Percentiles rank a stretch among this genome's conserved stretches.
These are phyloP conservation scores for Brassica balearica DNA, from an alignment of 441 rosid genomes.

Conservation along the genomic window DNA sequence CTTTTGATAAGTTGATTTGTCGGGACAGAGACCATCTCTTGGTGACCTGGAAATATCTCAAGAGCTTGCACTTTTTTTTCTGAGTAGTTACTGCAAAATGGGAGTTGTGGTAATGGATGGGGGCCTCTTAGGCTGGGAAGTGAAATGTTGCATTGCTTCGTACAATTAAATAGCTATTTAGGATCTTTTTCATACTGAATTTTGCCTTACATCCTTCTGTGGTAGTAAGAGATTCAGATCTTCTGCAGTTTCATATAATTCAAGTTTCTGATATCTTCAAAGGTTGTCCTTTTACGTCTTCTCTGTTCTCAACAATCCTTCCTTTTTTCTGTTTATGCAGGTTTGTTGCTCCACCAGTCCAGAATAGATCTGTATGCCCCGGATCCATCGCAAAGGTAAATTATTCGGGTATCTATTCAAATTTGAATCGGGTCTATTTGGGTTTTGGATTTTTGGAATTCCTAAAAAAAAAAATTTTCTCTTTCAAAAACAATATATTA, in stretches of 20 bases:
- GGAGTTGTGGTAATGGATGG: constrained; percentile 32
- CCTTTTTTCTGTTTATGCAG: constrained; percentile 50
- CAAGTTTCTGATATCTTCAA: constrained; percentile 11
- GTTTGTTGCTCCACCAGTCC: constrained; percentile 49
- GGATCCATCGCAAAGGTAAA: constrained; percentile 56
- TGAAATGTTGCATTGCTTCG: constrained; percentile 37
- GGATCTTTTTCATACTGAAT: constrained; percentile 44
- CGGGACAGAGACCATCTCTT: background rate
- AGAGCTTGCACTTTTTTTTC: constrained; percentile 25
- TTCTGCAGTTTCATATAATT: constrained; percentile 15
- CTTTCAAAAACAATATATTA: too few species aligned
- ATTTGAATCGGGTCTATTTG: too few species aligned
- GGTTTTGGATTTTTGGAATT: too few species aligned
- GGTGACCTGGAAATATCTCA: constrained; percentile 10
- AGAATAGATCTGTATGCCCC: constrained; percentile 23
- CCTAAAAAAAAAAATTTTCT: too few species aligned
- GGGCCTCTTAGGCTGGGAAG: constrained; percentile 25
- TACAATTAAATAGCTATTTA: constrained; percentile 40
- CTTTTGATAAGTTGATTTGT: constrained; percentile 5
- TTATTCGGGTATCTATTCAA: background rate
- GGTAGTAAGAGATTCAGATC: constrained; percentile 35
- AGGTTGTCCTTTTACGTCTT: constrained; percentile 2
- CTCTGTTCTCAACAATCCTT: constrained; percentile 5
- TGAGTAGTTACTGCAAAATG: constrained; percentile 26
- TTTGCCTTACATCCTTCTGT: constrained; percentile 31